Percentiles rank a stretch among this genome's conserved stretches.
Conservation (phyloP, 208 protist genomes). For the Paratrypanosoma confusum region DNA sequence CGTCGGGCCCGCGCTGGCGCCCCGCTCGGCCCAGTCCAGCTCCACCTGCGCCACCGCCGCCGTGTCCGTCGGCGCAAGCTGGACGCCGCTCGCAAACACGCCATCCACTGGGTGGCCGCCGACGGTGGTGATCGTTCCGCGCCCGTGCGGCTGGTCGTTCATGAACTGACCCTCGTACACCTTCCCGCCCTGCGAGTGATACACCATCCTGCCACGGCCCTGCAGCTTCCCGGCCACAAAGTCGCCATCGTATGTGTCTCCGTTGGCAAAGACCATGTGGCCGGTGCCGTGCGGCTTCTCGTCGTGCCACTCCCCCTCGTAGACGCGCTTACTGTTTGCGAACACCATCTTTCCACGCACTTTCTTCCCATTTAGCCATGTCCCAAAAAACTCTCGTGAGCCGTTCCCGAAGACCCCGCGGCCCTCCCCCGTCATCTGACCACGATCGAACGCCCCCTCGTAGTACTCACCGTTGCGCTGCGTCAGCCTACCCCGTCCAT, state of each 20-base stretch:
- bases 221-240: conserved; percentile 35
- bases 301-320: conserved; percentile 35
- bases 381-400: conserved; percentile 16
- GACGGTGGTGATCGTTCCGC: conserved; percentile 19
- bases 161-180: conserved; percentile 45
- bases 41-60: conserved; percentile 9
- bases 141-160: conserved; percentile 42
- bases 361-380: conserved; percentile 27
- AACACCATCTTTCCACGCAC: conserved; percentile 26
- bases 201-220: conserved; percentile 27
- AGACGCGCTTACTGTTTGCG: conserved; percentile 19
- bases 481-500: conserved; percentile 34
- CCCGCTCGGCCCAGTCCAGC: too few relatives aligned
- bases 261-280: conserved; percentile 40
- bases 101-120: conserved; percentile 10
- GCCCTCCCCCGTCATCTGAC: conserved; percentile 31
- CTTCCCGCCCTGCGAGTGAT: conserved; percentile 18
- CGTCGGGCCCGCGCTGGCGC: conserved; percentile 6
- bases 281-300: conserved; percentile 38
- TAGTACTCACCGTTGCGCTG: conserved; percentile 45
- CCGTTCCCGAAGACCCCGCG: conserved; percentile 18
- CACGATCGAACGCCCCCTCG: conserved; percentile 39
- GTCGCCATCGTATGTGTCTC: conserved; percentile 40
- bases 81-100: conserved; percentile 22
- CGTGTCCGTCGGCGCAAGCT: conserved; percentile 13